Percentiles rank a stretch among this genome's conserved stretches.
Evolutionary conservation across 768 basidiomycete genomes (phyloP).

Genomic region (Cystofilobasidium capitatum): DNA sequence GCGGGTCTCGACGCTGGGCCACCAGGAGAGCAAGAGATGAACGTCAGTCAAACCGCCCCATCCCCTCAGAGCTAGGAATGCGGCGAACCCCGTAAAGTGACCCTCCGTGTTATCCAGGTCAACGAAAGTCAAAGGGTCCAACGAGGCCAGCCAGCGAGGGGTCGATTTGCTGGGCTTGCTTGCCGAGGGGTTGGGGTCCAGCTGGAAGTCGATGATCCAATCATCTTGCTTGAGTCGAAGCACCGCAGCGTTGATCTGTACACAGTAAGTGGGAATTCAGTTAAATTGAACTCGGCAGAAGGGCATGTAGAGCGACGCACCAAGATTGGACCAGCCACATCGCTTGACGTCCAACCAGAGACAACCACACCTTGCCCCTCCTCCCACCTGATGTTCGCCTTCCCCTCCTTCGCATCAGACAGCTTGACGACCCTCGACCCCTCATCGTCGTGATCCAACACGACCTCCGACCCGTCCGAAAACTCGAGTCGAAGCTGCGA

Average conservation of each 20-base stretch:
- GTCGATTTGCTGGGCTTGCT: slow-evolving; percentile 21
- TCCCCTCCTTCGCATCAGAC: slow-evolving; percentile 39
- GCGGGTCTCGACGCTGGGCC: slow-evolving; percentile 43
- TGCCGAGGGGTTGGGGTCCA: slow-evolving; percentile 43
- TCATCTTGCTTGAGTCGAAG: slow-evolving; percentile 47
- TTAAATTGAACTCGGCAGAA: neutral
- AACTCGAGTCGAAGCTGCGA: slow-evolving; percentile 54
- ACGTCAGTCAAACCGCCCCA: neutral
- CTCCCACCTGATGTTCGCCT: slow-evolving; percentile 52
- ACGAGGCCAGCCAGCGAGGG: slow-evolving; percentile 49
- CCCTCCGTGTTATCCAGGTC: slow-evolving; percentile 47
- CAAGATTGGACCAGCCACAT: slow-evolving; percentile 41
- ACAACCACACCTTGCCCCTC: slow-evolving; percentile 51
- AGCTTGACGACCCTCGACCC: slow-evolving; percentile 44
- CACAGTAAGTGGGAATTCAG: neutral
- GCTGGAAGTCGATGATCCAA: slow-evolving; percentile 61
- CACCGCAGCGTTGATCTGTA: slow-evolving; percentile 28
- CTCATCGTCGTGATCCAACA: slow-evolving; percentile 45
- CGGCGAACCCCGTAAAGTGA: slow-evolving; percentile 47
- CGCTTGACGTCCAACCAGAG: slow-evolving; percentile 51
- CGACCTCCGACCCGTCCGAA: slow-evolving; percentile 47
- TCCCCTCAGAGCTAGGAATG: neutral
- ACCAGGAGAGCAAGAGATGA: slow-evolving; percentile 14
- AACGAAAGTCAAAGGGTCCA: slow-evolving; percentile 47
- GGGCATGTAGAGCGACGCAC: slow-evolving; percentile 41